These are phyloP conservation scores for Eutrema heterophyllum DNA, from an alignment of 345 rosid genomes.

Conservation along the genomic window DNA sequence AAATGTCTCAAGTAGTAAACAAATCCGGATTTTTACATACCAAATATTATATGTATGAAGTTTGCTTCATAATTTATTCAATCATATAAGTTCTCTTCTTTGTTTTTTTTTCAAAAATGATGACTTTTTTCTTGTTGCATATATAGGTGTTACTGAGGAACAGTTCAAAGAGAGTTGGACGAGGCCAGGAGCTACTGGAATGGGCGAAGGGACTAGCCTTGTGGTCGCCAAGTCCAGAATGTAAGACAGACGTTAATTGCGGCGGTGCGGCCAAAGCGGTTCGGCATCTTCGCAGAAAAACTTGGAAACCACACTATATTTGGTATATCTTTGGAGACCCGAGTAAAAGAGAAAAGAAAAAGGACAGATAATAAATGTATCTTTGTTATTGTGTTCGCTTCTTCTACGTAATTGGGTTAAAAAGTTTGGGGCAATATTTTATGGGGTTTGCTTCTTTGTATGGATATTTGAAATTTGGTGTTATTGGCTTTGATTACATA, in stretches of 20 bases:
- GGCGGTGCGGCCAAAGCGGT: conserved; percentile 13
- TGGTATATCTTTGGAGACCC: conserved; percentile 4
- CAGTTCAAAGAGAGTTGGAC: conserved; percentile 94
- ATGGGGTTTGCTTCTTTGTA: conserved; percentile 25
- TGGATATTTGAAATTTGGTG: conserved; percentile 5
- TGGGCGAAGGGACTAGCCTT: conserved; percentile 43
- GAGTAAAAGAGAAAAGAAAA: background rate
- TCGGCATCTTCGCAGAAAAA: conserved; percentile 2
- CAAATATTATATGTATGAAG: background rate
- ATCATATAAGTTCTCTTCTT: background rate
- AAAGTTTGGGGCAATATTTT: conserved; percentile 17
- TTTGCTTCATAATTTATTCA: background rate
- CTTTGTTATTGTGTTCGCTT: conserved; percentile 12
- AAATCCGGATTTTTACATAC: background rate
- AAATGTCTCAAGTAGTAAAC: background rate
- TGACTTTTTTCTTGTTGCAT: background rate
- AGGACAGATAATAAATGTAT: conserved; percentile 15
- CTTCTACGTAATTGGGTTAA: conserved; percentile 2
- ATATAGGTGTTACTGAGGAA: conserved; percentile 87
- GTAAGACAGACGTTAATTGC: conserved; percentile 32
- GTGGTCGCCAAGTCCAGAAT: conserved; percentile 80
- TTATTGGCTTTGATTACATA: conserved; percentile 6
- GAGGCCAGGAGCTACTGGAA: conserved; percentile 47
- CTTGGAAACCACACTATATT: conserved; percentile 24
- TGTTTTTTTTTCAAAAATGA: background rate